phyloP scores from a whole-genome alignment of 306 rosid genomes.

The Senna tora region DNA sequence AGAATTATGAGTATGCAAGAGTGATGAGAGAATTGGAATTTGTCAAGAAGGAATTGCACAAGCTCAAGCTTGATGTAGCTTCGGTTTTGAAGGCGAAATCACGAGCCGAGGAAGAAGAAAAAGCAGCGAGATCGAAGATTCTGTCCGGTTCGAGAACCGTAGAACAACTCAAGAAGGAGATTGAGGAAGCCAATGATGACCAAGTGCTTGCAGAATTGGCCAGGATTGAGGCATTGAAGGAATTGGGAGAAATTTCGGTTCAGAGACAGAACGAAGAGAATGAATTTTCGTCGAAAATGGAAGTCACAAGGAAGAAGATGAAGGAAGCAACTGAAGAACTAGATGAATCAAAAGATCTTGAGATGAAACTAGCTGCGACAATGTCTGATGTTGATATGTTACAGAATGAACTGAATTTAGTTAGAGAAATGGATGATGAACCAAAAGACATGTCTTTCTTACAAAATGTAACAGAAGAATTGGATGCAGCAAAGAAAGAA shows the following conservation, averaged over 20 bases:
- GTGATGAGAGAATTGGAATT: slow-evolving; percentile 71
- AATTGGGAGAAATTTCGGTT: slow-evolving; percentile 56
- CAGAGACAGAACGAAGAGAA: slow-evolving; percentile 57
- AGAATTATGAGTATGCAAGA: slow-evolving; percentile 47
- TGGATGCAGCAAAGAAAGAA: slow-evolving; percentile 67
- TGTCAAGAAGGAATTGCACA: slow-evolving; percentile 64
- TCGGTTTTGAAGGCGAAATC: slow-evolving; percentile 61
- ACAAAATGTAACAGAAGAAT: slow-evolving; percentile 52
- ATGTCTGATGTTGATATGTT: slow-evolving; percentile 67
- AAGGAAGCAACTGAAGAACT: slow-evolving; percentile 52
- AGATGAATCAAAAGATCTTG: slow-evolving; percentile 63
- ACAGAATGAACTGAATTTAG: slow-evolving; percentile 56
- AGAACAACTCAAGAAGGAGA: slow-evolving; percentile 63
- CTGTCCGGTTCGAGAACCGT: slow-evolving; percentile 40
- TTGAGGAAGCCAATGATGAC: slow-evolving; percentile 75
- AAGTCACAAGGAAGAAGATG: slow-evolving; percentile 49
- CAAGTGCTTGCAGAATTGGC: slow-evolving; percentile 86
- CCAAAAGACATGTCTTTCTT: slow-evolving; percentile 43
- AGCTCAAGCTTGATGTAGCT: slow-evolving; percentile 82
- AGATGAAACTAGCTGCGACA: slow-evolving; percentile 62
- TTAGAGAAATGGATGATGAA: slow-evolving; percentile 60
- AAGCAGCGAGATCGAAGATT: slow-evolving; percentile 51
- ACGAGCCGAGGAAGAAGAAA: slow-evolving; percentile 52
- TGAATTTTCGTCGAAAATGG: slow-evolving; percentile 49
- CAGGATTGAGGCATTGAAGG: slow-evolving; percentile 84